Evolutionary conservation across 2,329 filamentous ascomycete species (phyloP).

Genomic region (Colletotrichum limetticola): DNA sequence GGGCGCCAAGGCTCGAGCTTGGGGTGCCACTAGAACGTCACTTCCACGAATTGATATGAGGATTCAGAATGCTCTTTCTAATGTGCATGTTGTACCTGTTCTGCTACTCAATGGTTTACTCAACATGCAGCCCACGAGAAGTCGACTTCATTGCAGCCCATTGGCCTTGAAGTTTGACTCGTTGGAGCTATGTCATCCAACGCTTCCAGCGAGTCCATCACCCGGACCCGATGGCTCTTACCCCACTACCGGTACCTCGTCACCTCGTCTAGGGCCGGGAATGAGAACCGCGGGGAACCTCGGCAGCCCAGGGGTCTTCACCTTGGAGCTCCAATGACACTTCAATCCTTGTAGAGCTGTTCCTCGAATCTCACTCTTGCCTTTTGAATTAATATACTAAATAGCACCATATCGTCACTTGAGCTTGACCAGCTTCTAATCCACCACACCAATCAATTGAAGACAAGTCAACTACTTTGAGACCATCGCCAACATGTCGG

Average conservation of each 20-base stretch:
- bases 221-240: conserved; percentile 21
- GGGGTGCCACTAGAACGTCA: conserved; percentile 2
- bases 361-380: not conserved
- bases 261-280: conserved; percentile 1
- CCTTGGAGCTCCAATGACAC: conserved; percentile 4
- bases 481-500: conserved; percentile 52
- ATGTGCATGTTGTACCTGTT: not conserved
- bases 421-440: not conserved
- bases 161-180: no score
- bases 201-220: not conserved
- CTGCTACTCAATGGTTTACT: no score
- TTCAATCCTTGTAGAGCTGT: not conserved
- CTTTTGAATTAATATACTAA: not conserved
- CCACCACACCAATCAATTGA: not conserved
- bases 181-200: not conserved
- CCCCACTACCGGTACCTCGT: conserved; percentile 16
- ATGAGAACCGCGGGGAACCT: conserved; percentile 36
- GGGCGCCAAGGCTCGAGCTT: conserved; percentile 15
- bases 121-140: not conserved
- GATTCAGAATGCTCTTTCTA: not conserved
- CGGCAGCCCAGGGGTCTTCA: conserved; percentile 26
- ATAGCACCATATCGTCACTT: not conserved
- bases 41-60: not conserved
- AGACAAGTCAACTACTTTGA: not conserved
- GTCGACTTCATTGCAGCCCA: not conserved